A percentile compares a stretch with the other conserved stretches of the same genome.
Evolutionary conservation across 2,329 filamentous ascomycete genomes (phyloP).

Genomic region (Scedosporium aurantiacum): DNA sequence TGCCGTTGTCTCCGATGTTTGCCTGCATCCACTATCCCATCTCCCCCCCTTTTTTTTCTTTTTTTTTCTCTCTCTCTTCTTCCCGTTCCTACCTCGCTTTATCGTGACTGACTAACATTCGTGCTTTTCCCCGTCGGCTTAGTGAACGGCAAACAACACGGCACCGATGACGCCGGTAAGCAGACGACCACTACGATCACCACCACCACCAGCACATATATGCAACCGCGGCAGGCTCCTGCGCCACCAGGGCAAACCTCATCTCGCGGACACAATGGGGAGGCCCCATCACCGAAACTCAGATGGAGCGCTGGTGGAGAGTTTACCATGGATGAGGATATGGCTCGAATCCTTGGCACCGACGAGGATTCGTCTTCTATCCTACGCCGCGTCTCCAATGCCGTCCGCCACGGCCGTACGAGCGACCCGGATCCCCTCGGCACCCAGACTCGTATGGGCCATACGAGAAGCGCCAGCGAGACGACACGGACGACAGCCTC

Average conservation of each 20-base stretch:
- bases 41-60: too few relatives aligned
- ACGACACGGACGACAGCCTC: conserved; percentile 54
- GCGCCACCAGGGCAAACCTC: conserved; percentile 28
- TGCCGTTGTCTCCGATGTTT: neutral
- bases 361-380: conserved; percentile 72
- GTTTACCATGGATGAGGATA: conserved; percentile 91
- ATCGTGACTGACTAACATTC: neutral
- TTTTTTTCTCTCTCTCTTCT: neutral
- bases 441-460: conserved; percentile 26
- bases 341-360: conserved; percentile 74
- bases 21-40: neutral
- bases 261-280: neutral
- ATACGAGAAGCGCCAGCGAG: conserved; percentile 54
- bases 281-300: conserved; percentile 38
- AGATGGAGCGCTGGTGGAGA: conserved; percentile 72
- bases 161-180: neutral
- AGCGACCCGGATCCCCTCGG: conserved; percentile 55
- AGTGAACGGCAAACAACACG: conserved; percentile 2
- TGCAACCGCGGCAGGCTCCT: conserved; percentile 46
- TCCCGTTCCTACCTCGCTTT: neutral
- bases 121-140: neutral
- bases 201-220: conserved; percentile 38
- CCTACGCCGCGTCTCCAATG: conserved; percentile 81
- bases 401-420: conserved; percentile 83
- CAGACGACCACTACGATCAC: conserved; percentile 10